Base-by-base conservation (phyloP, 441 rosid genomes). In the Pelargonium fulgidum region DNA sequence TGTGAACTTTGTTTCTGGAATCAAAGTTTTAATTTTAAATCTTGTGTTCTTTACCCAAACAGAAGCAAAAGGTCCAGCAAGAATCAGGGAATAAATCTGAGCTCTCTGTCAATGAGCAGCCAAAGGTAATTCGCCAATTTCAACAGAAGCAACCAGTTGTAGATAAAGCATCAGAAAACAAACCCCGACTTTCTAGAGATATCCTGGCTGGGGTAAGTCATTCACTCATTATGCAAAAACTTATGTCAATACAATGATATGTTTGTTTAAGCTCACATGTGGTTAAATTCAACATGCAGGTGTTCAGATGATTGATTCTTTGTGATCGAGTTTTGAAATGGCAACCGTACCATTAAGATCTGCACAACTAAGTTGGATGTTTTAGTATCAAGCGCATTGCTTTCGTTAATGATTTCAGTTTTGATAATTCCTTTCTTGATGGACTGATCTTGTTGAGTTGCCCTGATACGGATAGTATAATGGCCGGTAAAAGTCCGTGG, bases 71-170 rank as follows among this genome's bases (percentile, higher is more conserved):
- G 80, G 77, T 77, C 69, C 85, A 73, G 68, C 75, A 81, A 68
- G 92, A 79, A 47, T 73, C 86, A 0, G 85, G 71, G 54, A 71
- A 70, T 62, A 67, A 62, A 22, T 48, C 77, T 3, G 80, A 80
- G 75, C 69, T 71, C 26, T 68, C 83, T 10, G 76, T 47, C 33
- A 66, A 20, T 36, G 83, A 76, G 20, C 86, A 61, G 52, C 52
- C 50, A 44, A 85, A 86, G 76, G 73, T 73, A 61, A 68, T 86
- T 70, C 93, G 90, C 13, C 83, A 85, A 47, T 88, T 91, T 70
- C 82, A 80, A 10, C 99, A 88, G 85, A 91, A 77, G 78, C 80
- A 78, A 75, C 85, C 97, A n/a, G 83, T 93, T 17, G 79, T 72
- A n/a, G 79, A 78, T 36, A 81, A 80, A 70, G 62, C 78, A 33